phyloP scores from a whole-genome alignment of 371 early-diverging fungal genomes.

The Syncephalis plumigaleata region DNA sequence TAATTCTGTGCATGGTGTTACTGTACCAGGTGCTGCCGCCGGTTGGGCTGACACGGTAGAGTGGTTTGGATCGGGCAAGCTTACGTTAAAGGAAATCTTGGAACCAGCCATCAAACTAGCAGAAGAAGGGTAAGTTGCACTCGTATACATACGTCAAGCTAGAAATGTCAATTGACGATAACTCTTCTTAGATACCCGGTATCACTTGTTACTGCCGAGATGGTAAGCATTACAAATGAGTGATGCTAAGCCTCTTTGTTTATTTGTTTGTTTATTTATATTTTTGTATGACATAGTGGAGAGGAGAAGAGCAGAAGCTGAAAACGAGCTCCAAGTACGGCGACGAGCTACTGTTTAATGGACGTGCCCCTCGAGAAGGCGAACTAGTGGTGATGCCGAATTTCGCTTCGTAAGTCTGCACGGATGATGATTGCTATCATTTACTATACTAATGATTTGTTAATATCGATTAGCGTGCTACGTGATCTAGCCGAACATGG shows the following conservation, averaged over 20 bases:
- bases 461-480: constrained; percentile 26
- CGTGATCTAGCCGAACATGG: constrained; percentile 39
- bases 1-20: constrained; percentile 33
- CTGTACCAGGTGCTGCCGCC: constrained; percentile 74
- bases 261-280: no score
- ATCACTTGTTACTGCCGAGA: constrained; percentile 8
- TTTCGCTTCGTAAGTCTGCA: constrained; percentile 31
- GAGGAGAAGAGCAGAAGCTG: constrained; percentile 20
- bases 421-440: not conserved
- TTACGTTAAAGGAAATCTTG: constrained; percentile 36
- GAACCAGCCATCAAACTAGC: constrained; percentile 53
- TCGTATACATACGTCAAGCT: no score
- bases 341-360: constrained; percentile 35
- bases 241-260: constrained; percentile 10
- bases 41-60: constrained; percentile 56
- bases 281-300: constrained; percentile 29
- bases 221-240: constrained; percentile 4
- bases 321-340: constrained; percentile 21
- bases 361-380: constrained; percentile 38
- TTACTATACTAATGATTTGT: not conserved
- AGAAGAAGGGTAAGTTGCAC: constrained; percentile 35
- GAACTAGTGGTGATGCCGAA: constrained; percentile 39
- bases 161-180: constrained; percentile 7
- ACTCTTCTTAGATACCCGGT: constrained; percentile 21
- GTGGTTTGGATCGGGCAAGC: constrained; percentile 49